Base-by-base conservation (phyloP, 2,329 filamentous ascomycete genomes). In the Botryotinia globosa region DNA sequence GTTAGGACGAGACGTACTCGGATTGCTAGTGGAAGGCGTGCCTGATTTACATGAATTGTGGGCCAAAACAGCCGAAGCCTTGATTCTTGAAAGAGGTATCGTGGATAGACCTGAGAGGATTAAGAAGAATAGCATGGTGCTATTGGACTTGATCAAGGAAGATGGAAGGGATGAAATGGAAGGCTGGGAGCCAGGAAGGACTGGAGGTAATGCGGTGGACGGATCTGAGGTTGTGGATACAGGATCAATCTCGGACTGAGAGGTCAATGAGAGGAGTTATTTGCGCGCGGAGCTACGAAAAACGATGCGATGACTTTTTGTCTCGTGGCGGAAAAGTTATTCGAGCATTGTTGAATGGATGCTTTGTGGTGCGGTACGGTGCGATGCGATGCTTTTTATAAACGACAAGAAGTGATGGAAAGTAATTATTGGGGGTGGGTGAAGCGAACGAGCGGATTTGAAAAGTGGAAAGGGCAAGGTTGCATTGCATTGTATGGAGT, bases 61-160 rank as follows among this genome's bases (percentile, higher is more conserved):
- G 89, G 80, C 86, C n/a, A 83, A 85, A 34, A 90, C 89, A 0
- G 89, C 89, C 29, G 89, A 91, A 77, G 87, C 88, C 6, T 78
- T 90, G 54, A 89, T 91, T 45, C 81, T 91, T 8, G 84, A 90
- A 67, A 83, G 88, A 48, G 84, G 84, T 45, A 87, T 91, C 69
- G 89, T 91, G 9, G 83, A 85, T 73, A 83, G 86, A 34, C 82
- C 87, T 0, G 83, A 87, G 73, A 87, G 90, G 74, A 91, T 91
- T 76, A 89, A 89, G 78, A 85, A 89, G 58, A 90, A 90, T 72
- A 87, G 86, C 20, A 85, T 88, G 75, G 86, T 91, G 37, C 85
- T 91, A 81, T 81, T 90, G 71, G 88, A 90, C 74, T 82, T 91
- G n/a, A 90, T 91, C 75, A 85, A 86, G 66, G 88, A 90, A 74